Conservation (phyloP, 495 filamentous ascomycete genomes). For the Emericellopsis terricola region DNA sequence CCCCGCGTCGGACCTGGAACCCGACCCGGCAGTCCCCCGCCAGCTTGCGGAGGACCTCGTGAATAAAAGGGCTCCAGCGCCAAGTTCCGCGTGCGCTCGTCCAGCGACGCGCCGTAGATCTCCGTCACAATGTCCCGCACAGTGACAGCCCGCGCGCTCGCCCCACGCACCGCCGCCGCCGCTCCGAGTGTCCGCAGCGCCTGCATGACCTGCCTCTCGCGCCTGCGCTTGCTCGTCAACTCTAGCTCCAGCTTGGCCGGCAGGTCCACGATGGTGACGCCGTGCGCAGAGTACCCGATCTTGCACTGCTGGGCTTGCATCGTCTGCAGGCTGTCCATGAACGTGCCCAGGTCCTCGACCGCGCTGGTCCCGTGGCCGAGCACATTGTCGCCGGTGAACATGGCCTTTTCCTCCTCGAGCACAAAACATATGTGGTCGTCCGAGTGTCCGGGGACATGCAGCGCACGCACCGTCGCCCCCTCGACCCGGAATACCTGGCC, state of each 20-base stretch:
- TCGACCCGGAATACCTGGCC: slow-evolving; percentile 56
- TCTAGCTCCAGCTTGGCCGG: slow-evolving; percentile 46
- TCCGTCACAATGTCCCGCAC: no score
- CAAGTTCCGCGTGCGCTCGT: no score
- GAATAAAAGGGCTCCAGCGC: no score
- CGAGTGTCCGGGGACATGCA: slow-evolving; percentile 74
- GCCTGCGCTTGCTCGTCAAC: slow-evolving; percentile 61
- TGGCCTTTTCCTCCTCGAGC: slow-evolving; percentile 57
- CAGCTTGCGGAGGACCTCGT: no score
- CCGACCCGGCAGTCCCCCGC: no score
- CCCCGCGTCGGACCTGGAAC: no score
- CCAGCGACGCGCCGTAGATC: no score
- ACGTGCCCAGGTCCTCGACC: slow-evolving; percentile 64
- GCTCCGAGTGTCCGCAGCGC: slow-evolving; percentile 43
- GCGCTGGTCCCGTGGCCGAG: slow-evolving; percentile 87
- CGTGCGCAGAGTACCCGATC: slow-evolving; percentile 80
- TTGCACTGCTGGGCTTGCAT: slow-evolving; percentile 50
- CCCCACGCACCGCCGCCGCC: no score
- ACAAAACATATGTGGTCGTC: slow-evolving; percentile 66
- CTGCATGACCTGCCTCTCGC: slow-evolving; percentile 67
- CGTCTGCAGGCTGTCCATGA: slow-evolving; percentile 50
- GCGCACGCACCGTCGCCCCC: slow-evolving; percentile 58
- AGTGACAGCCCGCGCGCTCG: no score
- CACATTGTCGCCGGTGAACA: slow-evolving; percentile 93
- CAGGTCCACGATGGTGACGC: slow-evolving; percentile 51